phyloP scores from a whole-genome alignment of 2,329 filamentous ascomycete species.

The Ceratocystis huliohia region DNA sequence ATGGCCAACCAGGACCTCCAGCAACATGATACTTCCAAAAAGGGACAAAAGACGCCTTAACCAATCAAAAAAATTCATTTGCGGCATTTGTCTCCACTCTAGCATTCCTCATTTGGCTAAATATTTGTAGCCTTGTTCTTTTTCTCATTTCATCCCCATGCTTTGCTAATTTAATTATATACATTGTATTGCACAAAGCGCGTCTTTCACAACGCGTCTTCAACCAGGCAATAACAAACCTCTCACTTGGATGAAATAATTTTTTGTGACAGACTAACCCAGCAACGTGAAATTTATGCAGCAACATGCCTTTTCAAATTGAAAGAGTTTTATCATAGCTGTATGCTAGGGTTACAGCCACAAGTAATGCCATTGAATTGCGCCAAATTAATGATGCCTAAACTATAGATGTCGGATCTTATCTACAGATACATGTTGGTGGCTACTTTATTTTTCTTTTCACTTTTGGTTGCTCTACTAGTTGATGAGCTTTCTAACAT shows the following conservation, averaged over 20 bases:
- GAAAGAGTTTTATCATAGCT: too few species aligned
- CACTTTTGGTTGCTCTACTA: not conserved
- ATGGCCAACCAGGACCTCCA: not conserved
- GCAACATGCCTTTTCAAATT: too few species aligned
- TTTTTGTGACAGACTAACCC: too few species aligned
- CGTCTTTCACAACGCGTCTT: not conserved
- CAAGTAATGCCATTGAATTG: too few species aligned
- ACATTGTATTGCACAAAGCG: too few species aligned
- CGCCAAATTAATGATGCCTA: too few species aligned
- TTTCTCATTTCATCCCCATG: not conserved
- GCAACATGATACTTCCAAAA: constrained; percentile 3
- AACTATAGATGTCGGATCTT: too few species aligned
- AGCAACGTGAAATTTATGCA: too few species aligned
- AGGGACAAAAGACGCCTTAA: not conserved
- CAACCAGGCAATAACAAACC: too few species aligned
- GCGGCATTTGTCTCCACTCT: not conserved
- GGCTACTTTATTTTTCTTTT: not conserved
- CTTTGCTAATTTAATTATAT: too few species aligned
- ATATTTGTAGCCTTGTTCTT: not conserved
- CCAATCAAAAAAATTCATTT: constrained; percentile 16
- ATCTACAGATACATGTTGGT: not conserved
- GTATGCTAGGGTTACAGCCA: too few species aligned
- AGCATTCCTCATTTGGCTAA: not conserved
- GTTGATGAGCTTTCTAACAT: not conserved
- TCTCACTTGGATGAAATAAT: too few species aligned